phyloP scores from a whole-genome alignment of 768 basidiomycete species.

The Suillus sp. region DNA sequence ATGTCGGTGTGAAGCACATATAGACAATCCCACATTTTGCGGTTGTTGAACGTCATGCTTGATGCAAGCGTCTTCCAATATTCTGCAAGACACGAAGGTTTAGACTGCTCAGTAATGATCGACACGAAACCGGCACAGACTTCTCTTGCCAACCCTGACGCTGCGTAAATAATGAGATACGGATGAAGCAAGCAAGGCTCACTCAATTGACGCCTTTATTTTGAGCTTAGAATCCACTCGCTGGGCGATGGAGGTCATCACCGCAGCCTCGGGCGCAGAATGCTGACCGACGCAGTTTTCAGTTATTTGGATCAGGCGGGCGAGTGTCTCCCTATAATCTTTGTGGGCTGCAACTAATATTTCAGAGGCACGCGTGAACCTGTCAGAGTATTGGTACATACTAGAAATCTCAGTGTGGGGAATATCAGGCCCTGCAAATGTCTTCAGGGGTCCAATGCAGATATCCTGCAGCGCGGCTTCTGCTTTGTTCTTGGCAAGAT shows the following conservation, averaged over 20 bases:
- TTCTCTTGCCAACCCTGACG: conserved; percentile 8
- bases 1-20: conserved; percentile 23
- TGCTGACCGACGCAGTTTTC: background rate
- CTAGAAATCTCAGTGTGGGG: background rate
- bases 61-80: conserved; percentile 24
- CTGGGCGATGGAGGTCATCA: conserved; percentile 9
- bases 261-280: background rate
- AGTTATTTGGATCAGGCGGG: conserved; percentile 4
- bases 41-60: conserved; percentile 9
- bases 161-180: too few species aligned
- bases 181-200: too few species aligned
- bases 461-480: background rate
- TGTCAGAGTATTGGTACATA: background rate
- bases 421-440: background rate
- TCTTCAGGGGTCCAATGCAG: conserved; percentile 9
- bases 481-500: background rate
- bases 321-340: background rate
- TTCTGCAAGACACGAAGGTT: conserved; percentile 7
- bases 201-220: too few species aligned
- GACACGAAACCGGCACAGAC: conserved; percentile 15
- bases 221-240: too few species aligned
- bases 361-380: background rate
- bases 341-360: background rate
- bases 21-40: conserved; percentile 7
- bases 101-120: background rate